Conservation (phyloP, 345 rosid genomes). For the Alliaria petiolata region DNA sequence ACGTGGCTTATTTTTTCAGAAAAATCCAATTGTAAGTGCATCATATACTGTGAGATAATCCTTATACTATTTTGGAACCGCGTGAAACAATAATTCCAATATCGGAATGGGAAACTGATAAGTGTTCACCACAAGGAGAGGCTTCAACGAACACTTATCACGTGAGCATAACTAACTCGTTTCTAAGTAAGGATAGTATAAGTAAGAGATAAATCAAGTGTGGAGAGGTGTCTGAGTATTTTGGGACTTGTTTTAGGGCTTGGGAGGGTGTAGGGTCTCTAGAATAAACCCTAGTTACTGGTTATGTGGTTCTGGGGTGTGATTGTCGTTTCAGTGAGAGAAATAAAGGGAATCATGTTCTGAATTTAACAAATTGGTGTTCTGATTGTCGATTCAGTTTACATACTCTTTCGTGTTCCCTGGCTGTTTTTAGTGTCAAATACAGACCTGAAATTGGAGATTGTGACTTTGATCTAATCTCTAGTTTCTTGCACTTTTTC, state of each 20-base stretch:
- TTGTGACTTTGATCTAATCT: conserved; percentile 5
- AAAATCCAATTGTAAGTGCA: conserved; percentile 66
- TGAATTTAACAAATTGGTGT: background rate
- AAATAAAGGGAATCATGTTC: background rate
- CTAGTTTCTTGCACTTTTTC: conserved; percentile 30
- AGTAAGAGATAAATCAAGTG: background rate
- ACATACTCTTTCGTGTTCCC: conserved; percentile 3
- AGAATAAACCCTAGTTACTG: conserved; percentile 1
- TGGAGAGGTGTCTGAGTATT: background rate
- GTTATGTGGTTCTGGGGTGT: background rate
- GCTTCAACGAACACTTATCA: conserved; percentile 15
- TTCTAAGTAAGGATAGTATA: conserved; percentile 9
- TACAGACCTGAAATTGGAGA: conserved; percentile 2
- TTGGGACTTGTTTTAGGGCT: conserved; percentile 1
- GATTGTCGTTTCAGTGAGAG: conserved; percentile 6
- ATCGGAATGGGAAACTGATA: background rate
- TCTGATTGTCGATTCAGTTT: conserved; percentile 16
- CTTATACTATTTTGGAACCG: background rate
- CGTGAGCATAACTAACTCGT: conserved; percentile 5
- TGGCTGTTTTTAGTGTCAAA: conserved; percentile 10
- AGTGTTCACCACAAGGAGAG: too few species aligned
- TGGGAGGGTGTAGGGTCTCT: conserved; percentile 3
- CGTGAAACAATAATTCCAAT: conserved; percentile 4
- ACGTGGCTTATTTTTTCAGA: conserved; percentile 71
- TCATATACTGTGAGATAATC: background rate